These are phyloP conservation scores for Calonectria hawksworthii DNA, from an alignment of 2,329 filamentous ascomycete genomes.

Conservation along the genomic window DNA sequence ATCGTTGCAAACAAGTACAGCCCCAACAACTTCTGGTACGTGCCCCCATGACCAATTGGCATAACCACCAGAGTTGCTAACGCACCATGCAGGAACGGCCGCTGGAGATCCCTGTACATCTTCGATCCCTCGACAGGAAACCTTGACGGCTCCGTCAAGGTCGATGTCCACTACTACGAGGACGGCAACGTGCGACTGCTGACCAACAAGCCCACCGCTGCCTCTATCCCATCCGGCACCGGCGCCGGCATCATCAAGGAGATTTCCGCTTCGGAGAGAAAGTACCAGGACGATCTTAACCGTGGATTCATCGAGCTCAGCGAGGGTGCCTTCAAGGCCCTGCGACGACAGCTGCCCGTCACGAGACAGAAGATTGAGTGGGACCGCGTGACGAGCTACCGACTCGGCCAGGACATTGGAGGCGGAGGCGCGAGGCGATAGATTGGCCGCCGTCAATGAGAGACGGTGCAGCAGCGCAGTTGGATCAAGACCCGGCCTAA, in stretches of 20 bases:
- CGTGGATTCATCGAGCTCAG: slow-evolving; percentile 88
- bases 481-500: slow-evolving; percentile 1
- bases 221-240: slow-evolving; percentile 72
- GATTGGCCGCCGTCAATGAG: slow-evolving; percentile 10
- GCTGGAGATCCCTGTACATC: slow-evolving; percentile 92
- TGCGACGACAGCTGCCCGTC: slow-evolving; percentile 93
- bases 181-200: slow-evolving; percentile 96
- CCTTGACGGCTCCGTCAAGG: slow-evolving; percentile 85
- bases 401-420: slow-evolving; percentile 84
- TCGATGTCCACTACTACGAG: slow-evolving; percentile 99
- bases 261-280: slow-evolving; percentile 85
- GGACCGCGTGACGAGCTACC: slow-evolving; percentile 97
- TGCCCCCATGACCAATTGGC: neutral
- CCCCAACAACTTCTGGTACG: slow-evolving; percentile 95
- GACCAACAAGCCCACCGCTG: slow-evolving; percentile 82
- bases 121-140: slow-evolving; percentile 77
- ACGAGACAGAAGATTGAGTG: slow-evolving; percentile 99
- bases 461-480: neutral
- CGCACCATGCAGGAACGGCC: slow-evolving; percentile 79
- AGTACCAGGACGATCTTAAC: slow-evolving; percentile 97
- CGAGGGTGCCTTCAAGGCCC: slow-evolving; percentile 94
- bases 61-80: slow-evolving; percentile 32
- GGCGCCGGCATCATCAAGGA: slow-evolving; percentile 81
- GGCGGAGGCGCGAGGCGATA: slow-evolving; percentile 69
- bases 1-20: slow-evolving; percentile 98